Evolutionary conservation across 495 filamentous ascomycete species (phyloP), one percentile per base, ranked within the genome.

Genomic region (Penicillium flavigenum): DNA sequence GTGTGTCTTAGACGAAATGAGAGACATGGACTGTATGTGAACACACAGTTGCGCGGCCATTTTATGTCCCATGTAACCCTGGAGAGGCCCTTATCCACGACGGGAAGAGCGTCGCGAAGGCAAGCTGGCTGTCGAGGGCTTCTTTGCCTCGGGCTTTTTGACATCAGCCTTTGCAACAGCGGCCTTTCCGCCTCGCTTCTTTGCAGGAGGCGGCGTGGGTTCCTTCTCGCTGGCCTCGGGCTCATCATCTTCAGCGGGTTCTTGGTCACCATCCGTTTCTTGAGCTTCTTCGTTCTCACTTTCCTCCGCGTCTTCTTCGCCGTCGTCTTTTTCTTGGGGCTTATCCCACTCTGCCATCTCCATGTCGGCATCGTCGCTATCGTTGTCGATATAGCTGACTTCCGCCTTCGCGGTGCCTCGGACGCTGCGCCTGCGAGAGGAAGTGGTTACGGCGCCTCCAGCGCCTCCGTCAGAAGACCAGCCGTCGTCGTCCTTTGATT

Each of bases 311-410:
- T 86, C 84, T 43, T 60, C 80, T 74, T 64, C 79, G 10, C 20
- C 79, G 22, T 75, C 72, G 11, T 72, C 61, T 52, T 85, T 81
- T n/a, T 22, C 42, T 20, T 46, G 22, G 1, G 53, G 2, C 9
- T 64, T 60, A 17, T 76, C 69, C 69, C 63, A 67, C 41, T 73
- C 64, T 41, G 74, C 70, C 74, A 81, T 76, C 32, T 84, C 83
- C 31, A 76, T 67, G 41, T 86, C 84, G 39, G 60, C 80, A 74
- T 65, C 80, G 49, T 81, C 80, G 53, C 80, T 83, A 32, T 79
- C 76, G 20, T 76, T 66, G 59, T 87, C 84, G 26, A 75, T 79
- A 61, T 87, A 87, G 56, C 75, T 86, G 62, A 70, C 59, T 44
- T 53, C 55, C 51, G 54, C 67, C 67, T 58, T 66, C 31, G 45